A percentile compares a stretch with the other conserved stretches of the same genome.
These are phyloP conservation scores for Chaetoscypha palmicola DNA, from an alignment of 2,329 filamentous ascomycete species.

Conservation along the genomic window DNA sequence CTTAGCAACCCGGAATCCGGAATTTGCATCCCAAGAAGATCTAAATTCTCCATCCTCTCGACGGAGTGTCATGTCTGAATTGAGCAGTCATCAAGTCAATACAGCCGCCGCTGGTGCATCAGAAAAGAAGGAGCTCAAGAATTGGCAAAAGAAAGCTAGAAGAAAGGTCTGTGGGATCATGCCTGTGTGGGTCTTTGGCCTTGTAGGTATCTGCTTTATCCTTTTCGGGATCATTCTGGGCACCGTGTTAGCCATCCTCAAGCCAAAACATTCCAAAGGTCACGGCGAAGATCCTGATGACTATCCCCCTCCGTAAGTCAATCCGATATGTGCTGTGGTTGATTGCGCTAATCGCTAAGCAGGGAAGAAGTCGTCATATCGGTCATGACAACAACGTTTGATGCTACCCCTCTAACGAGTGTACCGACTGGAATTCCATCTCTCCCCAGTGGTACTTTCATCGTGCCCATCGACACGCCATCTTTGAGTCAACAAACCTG, in stretches of 20 bases:
- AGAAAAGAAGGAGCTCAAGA: slow-evolving; percentile 43
- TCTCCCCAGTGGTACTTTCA: slow-evolving; percentile 48
- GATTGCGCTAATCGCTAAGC: slow-evolving; percentile 7
- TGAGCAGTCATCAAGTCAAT: slow-evolving; percentile 48
- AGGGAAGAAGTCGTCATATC: slow-evolving; percentile 17
- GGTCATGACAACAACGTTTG: slow-evolving; percentile 35
- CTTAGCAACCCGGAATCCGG: slow-evolving; percentile 53
- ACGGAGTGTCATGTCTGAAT: slow-evolving; percentile 44
- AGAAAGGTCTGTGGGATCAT: slow-evolving; percentile 52
- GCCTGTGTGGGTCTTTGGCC: slow-evolving; percentile 53
- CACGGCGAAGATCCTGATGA: neutral
- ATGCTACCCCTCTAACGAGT: slow-evolving; percentile 45
- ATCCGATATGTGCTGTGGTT: neutral
- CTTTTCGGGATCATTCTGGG: slow-evolving; percentile 53
- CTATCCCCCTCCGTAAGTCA: slow-evolving; percentile 18
- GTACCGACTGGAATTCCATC: slow-evolving; percentile 44
- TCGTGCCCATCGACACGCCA: slow-evolving; percentile 45
- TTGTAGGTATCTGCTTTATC: slow-evolving; percentile 46
- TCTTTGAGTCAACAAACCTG: slow-evolving; percentile 47
- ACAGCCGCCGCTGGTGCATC: slow-evolving; percentile 38
- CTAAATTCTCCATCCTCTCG: slow-evolving; percentile 43
- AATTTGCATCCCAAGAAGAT: slow-evolving; percentile 54
- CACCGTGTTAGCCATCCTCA: slow-evolving; percentile 29
- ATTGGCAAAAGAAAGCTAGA: slow-evolving; percentile 47
- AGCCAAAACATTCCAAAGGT: slow-evolving; percentile 14